These are phyloP conservation scores for Asterella californica DNA, from an alignment of 225 moss, liverwort and hornwort species.

Conservation along the genomic window DNA sequence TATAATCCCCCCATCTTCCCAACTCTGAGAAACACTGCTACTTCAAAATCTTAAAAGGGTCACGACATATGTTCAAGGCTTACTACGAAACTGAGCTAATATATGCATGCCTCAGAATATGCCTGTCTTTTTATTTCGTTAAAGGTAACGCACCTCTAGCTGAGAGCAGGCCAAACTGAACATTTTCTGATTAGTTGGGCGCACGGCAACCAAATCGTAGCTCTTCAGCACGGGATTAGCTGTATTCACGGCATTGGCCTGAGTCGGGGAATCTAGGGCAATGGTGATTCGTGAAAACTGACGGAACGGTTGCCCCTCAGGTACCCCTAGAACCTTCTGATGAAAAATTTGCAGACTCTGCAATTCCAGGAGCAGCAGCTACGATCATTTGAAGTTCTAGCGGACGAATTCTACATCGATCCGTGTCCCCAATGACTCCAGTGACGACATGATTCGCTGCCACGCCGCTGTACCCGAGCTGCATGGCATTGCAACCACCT, in stretches of 20 bases:
- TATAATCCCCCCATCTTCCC: background rate
- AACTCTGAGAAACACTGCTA: background rate
- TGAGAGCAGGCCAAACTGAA: conserved; percentile 77
- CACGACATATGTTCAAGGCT: background rate
- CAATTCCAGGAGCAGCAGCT: conserved; percentile 57
- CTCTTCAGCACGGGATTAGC: conserved; percentile 65
- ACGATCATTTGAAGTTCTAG: conserved; percentile 58
- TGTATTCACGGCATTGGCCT: conserved; percentile 54
- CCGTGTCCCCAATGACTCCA: conserved; percentile 63
- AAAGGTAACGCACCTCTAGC: conserved; percentile 64
- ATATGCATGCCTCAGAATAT: background rate
- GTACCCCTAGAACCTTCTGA: conserved; percentile 59
- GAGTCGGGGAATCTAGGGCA: conserved; percentile 56
- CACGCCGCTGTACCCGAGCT: conserved; percentile 77
- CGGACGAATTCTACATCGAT: conserved; percentile 61
- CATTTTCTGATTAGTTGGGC: conserved; percentile 63
- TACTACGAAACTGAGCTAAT: too few relatives aligned
- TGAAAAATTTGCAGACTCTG: conserved; percentile 71
- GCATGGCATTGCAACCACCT: conserved; percentile 74
- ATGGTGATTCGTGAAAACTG: conserved; percentile 87
- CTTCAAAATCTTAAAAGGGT: background rate
- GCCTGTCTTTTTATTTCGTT: background rate
- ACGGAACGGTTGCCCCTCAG: conserved; percentile 53
- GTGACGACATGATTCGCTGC: conserved; percentile 56
- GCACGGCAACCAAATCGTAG: conserved; percentile 82